Evolutionary conservation across 768 basidiomycete species (phyloP), one percentile per base, ranked within the genome.

Genomic region (Bullera alba): DNA sequence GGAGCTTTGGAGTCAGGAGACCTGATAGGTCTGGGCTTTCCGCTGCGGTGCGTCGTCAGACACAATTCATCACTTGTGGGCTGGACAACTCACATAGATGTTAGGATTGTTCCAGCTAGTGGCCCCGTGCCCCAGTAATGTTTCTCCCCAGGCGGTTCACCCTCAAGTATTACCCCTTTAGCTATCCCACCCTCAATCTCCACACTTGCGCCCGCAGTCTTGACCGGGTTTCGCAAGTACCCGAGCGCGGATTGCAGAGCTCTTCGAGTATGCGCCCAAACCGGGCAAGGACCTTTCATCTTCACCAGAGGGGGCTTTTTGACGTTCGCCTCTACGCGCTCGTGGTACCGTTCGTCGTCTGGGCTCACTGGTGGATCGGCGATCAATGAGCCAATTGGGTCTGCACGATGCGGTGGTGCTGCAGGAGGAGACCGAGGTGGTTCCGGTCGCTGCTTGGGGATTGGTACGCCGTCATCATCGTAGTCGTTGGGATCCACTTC

Each of bases 111-210:
- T 2, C 67, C 65, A 4, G 57, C 42, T 30, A 53, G 45, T 17
- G 48, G 56, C 2, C 46, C 51, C n/a, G 27, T 51, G 5, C 63
- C 58, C 67, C 67, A 71, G 41, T 48, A 69, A 10, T 25, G 35
- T 23, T 56, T 55, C 32, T 46, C 46, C 34, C 34, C 63, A 16
- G 28, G 44, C 42, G 48, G 42, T 15, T 54, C 34, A 0, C 67
- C 70, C 48, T 69, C 67, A 1, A 71, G 50, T 16, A 71, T 55
- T 8, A 71, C 39, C 22, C 60, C 62, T 38, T 65, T 50, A 3
- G 70, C 70, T n/a, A 69, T 25, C 0, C 70, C 68, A 1, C 58
- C 65, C 15, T 61, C 65, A 23, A 67, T 56, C 34, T 65, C 57
- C 12, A 71, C 61, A 39, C 59, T 59, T 0, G 52, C 67, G 15